Evolutionary conservation across 1,284 basidiomycete genomes (phyloP), one percentile per base, ranked within the genome.

Genomic region (Polyporus tsugae): DNA sequence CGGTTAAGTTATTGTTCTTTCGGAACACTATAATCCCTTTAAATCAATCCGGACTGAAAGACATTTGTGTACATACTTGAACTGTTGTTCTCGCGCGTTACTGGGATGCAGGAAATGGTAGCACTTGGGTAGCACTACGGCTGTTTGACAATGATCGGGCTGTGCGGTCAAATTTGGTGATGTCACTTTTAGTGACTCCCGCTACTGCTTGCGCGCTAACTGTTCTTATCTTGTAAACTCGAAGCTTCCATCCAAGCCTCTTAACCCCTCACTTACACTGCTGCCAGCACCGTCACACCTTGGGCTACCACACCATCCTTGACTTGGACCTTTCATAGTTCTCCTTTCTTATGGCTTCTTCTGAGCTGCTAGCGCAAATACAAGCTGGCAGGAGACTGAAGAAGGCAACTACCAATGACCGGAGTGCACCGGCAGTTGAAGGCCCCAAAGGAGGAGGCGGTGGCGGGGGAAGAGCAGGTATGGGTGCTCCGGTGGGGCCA

Each of bases 401-500:
- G 84, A 96, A 96, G 80, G 82, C 93, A 13, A 84, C 87, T 68
- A 97, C 95, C 6, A 86, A 90, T 85, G 96, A 97, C 78, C 87
- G 92, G 55, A 96, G 95, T 76, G 90, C 82, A 7, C 94, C 95
- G 0, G 25, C 73, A 0, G 66, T 96, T 62, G 92, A 91, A 1
- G 75, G 78, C 25, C 75, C 82, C 6, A 88, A 87, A 73, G 81
- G 82, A 7, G 83, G 81, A 6, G 84, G 83, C n/a, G 83, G 82
- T 4, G 80, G 80, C 42, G 78, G 80, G 17, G 83, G 82, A 38
- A 59, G 71, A 63, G 67, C 49, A 59, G 81, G 82, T 11, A 79
- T 63, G 39, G 79, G 80, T 49, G 77, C 79, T 22, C 81, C 82
- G 10, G 78, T 80, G 33, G 79, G 82, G 22, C 76, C 79, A 41